A percentile compares a stretch with the other conserved stretches of the same genome.
Conservation (phyloP, 306 rosid species). For the Inga laurina region DNA sequence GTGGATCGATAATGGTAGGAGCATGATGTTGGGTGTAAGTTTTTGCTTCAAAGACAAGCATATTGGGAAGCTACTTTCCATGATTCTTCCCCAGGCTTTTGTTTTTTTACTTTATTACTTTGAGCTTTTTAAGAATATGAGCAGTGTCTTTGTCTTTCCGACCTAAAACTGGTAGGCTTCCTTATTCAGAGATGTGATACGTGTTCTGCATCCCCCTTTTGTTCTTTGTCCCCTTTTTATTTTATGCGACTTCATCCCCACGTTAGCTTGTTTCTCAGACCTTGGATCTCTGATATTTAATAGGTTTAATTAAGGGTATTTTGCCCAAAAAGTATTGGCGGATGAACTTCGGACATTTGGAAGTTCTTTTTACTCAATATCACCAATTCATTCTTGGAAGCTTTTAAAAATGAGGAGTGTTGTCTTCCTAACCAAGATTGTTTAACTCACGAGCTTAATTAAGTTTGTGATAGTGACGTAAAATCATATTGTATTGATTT, state of each 20-base stretch:
- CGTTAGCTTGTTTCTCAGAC: slow-evolving; percentile 44
- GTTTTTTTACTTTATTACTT: slow-evolving; percentile 18
- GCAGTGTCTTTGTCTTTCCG: slow-evolving; percentile 36
- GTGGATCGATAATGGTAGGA: slow-evolving; percentile 38
- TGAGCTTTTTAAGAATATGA: background rate
- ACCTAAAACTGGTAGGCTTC: slow-evolving; percentile 60
- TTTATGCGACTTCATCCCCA: slow-evolving; percentile 59
- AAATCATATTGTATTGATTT: too few relatives aligned
- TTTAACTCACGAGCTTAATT: too few relatives aligned
- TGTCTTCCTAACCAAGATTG: too few relatives aligned
- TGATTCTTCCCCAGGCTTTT: slow-evolving; percentile 4
- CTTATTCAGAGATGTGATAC: slow-evolving; percentile 42
- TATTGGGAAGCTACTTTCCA: slow-evolving; percentile 39
- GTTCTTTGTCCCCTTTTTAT: background rate
- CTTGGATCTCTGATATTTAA: background rate
- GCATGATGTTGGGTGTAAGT: slow-evolving; percentile 40
- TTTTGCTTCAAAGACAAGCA: slow-evolving; percentile 94
- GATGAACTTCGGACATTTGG: too few relatives aligned
- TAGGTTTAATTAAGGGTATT: too few relatives aligned
- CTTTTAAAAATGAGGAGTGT: too few relatives aligned
- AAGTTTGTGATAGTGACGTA: too few relatives aligned
- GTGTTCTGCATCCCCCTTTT: slow-evolving; percentile 14
- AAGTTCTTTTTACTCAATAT: too few relatives aligned
- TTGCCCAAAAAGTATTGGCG: too few relatives aligned
- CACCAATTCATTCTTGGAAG: rapidly evolving